Base-by-base conservation (phyloP, 2,329 filamentous ascomycete genomes). In the Trichoderma afroharzianum region DNA sequence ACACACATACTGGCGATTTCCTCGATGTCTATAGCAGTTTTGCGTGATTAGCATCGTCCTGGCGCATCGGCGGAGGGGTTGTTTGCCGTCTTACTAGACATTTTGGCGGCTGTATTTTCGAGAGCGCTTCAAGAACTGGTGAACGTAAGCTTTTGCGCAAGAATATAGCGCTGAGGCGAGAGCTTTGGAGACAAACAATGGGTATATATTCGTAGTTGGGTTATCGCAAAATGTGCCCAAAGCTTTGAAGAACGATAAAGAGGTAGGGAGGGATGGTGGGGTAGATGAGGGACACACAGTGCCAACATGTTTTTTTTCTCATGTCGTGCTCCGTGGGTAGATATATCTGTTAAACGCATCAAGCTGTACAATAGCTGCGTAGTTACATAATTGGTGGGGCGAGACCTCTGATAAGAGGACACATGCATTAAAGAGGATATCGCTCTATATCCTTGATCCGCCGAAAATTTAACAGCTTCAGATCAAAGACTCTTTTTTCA, bases 1-100 rank as follows among this genome's bases (percentile, higher is more conserved):
- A 39, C 28, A 36, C 59, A 83, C 84, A 75, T 82, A 86, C 85
- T 84, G 75, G 84, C 85, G 77, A 87, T 75, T 8, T 79, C 80
- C 76, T 85, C 82, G 76, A 83, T 84, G 76, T 83, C 83, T 84
- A 72, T 61, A 53, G 53, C 32, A 28, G 58, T 63, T 61, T 43
- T 71, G 66, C 36, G 63, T 66, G 63, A 72, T 77, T 75, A 77
- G 74, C 73, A 72, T 73, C 66, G 57, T 58, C 71, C 21, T 53
- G 24, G 71, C 74, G 68, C 59, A 71, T 64, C 53, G 50, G 58
- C 26, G 70, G 61, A 53, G 72, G 59, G 73, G 66, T 57, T 39
- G 26, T 50, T 32, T 50, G 32, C 39, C n/a, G 62, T 74, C 79
- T 77, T 77, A 81, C 79, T 78, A 53, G 55, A 77, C 80, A 81